phyloP scores from a whole-genome alignment of 2,329 filamentous ascomycete species.

The Hypoxylon sp. region DNA sequence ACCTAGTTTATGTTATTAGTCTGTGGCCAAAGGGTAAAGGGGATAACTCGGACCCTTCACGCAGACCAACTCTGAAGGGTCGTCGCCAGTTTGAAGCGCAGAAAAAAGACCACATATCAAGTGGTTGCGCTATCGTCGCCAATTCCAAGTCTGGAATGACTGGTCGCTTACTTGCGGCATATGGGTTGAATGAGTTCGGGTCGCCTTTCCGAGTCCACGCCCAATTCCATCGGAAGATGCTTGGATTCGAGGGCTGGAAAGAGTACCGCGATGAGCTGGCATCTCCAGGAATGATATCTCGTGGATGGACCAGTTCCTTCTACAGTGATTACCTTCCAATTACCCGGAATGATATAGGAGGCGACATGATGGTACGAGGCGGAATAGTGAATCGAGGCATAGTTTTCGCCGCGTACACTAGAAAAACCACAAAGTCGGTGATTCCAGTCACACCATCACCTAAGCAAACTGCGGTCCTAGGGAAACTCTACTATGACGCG shows the following conservation, averaged over 20 bases:
- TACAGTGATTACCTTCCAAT: conserved; percentile 58
- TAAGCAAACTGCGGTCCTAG: conserved; percentile 57
- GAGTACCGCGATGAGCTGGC: conserved; percentile 65
- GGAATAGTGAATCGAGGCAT: conserved; percentile 64
- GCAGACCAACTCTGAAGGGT: conserved; percentile 31
- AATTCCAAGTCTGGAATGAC: conserved; percentile 54
- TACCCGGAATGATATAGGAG: conserved; percentile 46
- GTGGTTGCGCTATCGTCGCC: conserved; percentile 13
- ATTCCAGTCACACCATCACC: conserved; percentile 56
- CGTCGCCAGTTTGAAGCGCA: conserved; percentile 8
- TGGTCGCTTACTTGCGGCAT: conserved; percentile 68
- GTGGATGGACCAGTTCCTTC: conserved; percentile 69
- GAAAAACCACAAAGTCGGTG: conserved; percentile 59
- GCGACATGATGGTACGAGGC: conserved; percentile 26
- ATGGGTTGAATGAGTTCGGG: conserved; percentile 66
- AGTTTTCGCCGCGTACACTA: conserved; percentile 70
- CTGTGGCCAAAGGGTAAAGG: conserved; percentile 64
- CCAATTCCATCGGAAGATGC: conserved; percentile 65
- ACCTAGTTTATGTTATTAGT: conserved; percentile 72
- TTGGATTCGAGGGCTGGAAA: conserved; percentile 66
- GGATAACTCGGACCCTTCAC: conserved; percentile 38
- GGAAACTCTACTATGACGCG: conserved; percentile 64
- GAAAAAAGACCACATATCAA: background rate
- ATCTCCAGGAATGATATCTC: conserved; percentile 62
- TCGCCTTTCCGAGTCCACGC: conserved; percentile 68